Percentiles rank a stretch among this genome's conserved stretches.
Evolutionary conservation across 176 grass and related monocot species (phyloP).

Genomic region (Oropetium thomaeum): DNA sequence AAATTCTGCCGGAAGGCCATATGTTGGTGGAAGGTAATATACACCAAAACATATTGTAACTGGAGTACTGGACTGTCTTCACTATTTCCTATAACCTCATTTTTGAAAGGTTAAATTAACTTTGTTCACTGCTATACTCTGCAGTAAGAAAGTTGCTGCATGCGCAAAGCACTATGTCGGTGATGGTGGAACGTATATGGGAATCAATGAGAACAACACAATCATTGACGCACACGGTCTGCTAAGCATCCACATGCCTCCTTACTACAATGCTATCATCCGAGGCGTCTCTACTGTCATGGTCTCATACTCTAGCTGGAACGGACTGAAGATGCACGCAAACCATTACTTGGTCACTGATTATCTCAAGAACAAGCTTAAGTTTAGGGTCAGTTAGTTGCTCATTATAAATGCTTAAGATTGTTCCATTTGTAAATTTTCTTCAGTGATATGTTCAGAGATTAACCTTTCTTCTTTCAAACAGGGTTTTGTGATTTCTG

Average conservation of each 20-base stretch:
- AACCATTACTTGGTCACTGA: slow-evolving; percentile 62
- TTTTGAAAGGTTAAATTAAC: background rate
- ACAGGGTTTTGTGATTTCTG: slow-evolving; percentile 76
- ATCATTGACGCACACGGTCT: slow-evolving; percentile 46
- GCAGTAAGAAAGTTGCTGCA: slow-evolving; percentile 68
- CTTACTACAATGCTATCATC: slow-evolving; percentile 61
- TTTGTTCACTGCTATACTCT: background rate
- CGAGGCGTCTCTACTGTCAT: slow-evolving; percentile 76
- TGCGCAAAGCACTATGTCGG: slow-evolving; percentile 75
- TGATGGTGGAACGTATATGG: slow-evolving; percentile 60
- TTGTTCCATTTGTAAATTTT: background rate
- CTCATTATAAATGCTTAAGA: background rate
- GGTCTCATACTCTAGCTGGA: slow-evolving; percentile 78
- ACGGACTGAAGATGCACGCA: slow-evolving; percentile 77
- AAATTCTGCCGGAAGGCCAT: slow-evolving; percentile 46
- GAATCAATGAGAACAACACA: slow-evolving; percentile 77
- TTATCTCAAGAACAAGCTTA: slow-evolving; percentile 73
- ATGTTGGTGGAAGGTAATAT: slow-evolving; percentile 57
- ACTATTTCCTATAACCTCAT: background rate
- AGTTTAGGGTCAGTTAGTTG: slow-evolving; percentile 62
- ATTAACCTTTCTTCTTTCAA: background rate
- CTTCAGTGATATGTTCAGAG: background rate
- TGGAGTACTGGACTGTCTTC: slow-evolving; percentile 3
- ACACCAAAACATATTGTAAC: background rate
- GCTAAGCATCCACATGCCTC: slow-evolving; percentile 67